Base-by-base conservation (phyloP, 164 flowering plant species). In the Berberis vulgaris region DNA sequence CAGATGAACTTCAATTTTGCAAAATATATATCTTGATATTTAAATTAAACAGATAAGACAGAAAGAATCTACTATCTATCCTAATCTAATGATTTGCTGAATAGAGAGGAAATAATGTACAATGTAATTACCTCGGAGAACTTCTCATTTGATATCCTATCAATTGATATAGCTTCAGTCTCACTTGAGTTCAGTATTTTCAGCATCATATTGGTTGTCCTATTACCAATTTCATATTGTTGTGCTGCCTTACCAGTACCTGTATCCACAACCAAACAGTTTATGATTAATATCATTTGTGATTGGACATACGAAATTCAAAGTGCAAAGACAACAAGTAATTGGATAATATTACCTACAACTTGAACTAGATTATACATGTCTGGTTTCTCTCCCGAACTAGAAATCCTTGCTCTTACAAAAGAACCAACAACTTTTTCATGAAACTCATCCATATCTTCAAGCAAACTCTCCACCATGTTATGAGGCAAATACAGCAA, bases 321-420 rank as follows among this genome's bases (percentile, higher is more conserved):
- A 47, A 47, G 10, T 1, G 50, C 50, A 47, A 64, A 45, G 5
- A n/a, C 45, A 64, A 64, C 44, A 45, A 53, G 43, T 45, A 44
- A 49, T 55, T 9, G 61, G 49, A 45, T 11, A 72, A 9, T 9
- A 43, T 73, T 85, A 91, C 98, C 96, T 62, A 85, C 77, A 73
- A 94, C 89, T 83, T 89, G 97, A 54, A 94, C 98, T 59, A 94
- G 89, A 78, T 97, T 80, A 75, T 94, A 87, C 72, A 87, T 77
- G 65, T 94, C 98, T 73, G 91, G 98, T 74, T 84, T 94, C 69
- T 87, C 91, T 66, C 55, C 74, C 61, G 80, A 76, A 57, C 91
- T 91, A 66, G 88, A 80, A 61, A 91, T 91, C 70, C 95, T 83
- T 75, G 91, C 83, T 71, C 93, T 80, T 44, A 84, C 97, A 83